Conservation (phyloP, 257 asterid species). For the Apocynum venetum region DNA sequence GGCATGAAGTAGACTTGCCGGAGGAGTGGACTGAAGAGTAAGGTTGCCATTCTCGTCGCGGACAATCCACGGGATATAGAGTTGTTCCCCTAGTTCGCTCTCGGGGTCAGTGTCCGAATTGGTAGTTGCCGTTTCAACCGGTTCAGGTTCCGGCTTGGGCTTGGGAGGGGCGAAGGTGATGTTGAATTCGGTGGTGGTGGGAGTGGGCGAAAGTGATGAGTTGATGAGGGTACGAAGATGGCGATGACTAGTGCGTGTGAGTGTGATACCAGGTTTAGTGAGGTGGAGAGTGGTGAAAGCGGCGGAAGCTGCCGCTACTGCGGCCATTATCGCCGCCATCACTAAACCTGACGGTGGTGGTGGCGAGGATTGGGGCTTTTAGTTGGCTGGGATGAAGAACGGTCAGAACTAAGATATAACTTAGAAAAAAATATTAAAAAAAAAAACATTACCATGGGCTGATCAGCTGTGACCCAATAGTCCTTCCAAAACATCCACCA, state of each 20-base stretch:
- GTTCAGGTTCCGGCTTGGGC: constrained; percentile 28
- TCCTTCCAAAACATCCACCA: no score
- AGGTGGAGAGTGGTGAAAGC: constrained; percentile 54
- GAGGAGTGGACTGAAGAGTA: constrained; percentile 46
- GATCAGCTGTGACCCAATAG: no score
- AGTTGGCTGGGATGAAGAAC: not conserved
- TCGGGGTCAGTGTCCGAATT: constrained; percentile 25
- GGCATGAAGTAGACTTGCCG: constrained; percentile 48
- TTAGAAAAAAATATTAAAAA: no score
- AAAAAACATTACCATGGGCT: no score
- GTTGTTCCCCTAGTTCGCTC: constrained; percentile 39
- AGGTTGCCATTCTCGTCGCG: constrained; percentile 65
- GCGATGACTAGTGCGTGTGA: constrained; percentile 40
- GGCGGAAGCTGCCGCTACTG: constrained; percentile 38
- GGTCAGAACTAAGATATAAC: no score
- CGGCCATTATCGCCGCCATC: constrained; percentile 78
- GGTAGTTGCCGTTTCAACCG: constrained; percentile 16
- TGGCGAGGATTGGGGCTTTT: constrained; percentile 16
- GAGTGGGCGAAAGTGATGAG: constrained; percentile 39
- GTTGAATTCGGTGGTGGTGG: constrained; percentile 52
- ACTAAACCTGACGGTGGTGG: not conserved
- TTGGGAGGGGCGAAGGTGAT: constrained; percentile 61
- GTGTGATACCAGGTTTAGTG: constrained; percentile 26
- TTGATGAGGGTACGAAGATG: constrained; percentile 44
- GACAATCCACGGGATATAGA: constrained; percentile 62